Base-by-base conservation (phyloP, 2,329 filamentous ascomycete genomes). In the Thyridium curvatum region DNA sequence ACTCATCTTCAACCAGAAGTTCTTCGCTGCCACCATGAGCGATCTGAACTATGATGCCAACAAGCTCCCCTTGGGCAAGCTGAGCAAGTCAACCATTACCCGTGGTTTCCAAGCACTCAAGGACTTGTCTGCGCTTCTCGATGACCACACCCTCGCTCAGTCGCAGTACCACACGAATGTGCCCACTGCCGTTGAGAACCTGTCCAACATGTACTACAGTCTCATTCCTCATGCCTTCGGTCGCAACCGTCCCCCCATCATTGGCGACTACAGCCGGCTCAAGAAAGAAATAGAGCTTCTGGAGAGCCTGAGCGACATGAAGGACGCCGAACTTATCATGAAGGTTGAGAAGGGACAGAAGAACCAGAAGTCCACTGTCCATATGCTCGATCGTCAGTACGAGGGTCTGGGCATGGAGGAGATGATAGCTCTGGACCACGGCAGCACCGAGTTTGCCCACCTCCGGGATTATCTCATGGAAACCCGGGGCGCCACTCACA, bases 291-390 rank as follows among this genome's bases (percentile, higher is more conserved):
- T 91, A 48, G 83, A 86, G 33, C 71, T 94, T 47, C 74, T 94
- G 1, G 86, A 94, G 52, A 85, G 80, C 44, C 65, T 94, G 55
- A 82, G 80, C 3, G 86, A 93, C 52, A 91, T 94, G 85, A 89
- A 90, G 60, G 82, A 86, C 43, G 82, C 86, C 2, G 77, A 79
- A 16, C 74, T 82, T 18, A 84, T 94, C 53, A 82, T 94, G 74
- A 89, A 86, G 60, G 64, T 70, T 4, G 74, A 78, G 33, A 65
- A 68, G 44, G 61, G 63, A 30, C 62, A 74, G 18, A 64, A 63
- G 9, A 66, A 71, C 41, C 62, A 74, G 18, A 64, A 63, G 9
- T 66, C 71, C 41, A 62, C 65, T 12, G 52, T 86, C 13, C 77
- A 90, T 50, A 66, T 70, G 12, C 69, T 91, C 7, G 88, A 94